Percentiles rank a stretch among this genome's conserved stretches.
phyloP scores from a whole-genome alignment of 2,329 filamentous ascomycete genomes.

The Alternaria hordeiaustralica region DNA sequence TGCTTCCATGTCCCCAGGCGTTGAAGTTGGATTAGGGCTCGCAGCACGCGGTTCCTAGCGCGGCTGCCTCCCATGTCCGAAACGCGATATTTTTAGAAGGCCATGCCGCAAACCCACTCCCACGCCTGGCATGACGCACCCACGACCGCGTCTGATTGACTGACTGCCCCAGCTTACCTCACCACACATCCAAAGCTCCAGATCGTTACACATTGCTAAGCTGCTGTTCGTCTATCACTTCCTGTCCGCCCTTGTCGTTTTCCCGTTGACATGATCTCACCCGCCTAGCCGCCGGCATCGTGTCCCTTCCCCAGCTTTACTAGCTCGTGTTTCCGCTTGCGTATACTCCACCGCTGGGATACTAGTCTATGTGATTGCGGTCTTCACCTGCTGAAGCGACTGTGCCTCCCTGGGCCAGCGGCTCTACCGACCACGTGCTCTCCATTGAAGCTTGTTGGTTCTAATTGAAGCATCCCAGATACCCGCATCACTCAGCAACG shows the following conservation, averaged over 20 bases:
- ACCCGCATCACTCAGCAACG: background rate
- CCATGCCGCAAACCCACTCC: conserved; percentile 12
- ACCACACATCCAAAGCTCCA: conserved; percentile 17
- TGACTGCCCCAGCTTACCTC: conserved; percentile 3
- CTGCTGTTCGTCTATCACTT: conserved; percentile 12
- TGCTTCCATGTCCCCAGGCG: conserved; percentile 4
- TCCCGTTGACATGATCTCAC: conserved; percentile 33
- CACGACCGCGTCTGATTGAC: conserved; percentile 17
- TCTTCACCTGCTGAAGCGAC: conserved; percentile 16
- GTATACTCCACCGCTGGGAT: conserved; percentile 13
- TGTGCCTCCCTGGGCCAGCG: conserved; percentile 9
- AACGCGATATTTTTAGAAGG: conserved; percentile 27
- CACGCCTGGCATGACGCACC: conserved; percentile 20
- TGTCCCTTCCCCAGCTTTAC: conserved; percentile 11
- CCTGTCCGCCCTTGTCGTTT: background rate
- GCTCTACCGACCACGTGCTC: background rate
- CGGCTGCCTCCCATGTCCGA: conserved; percentile 17
- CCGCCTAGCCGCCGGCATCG: conserved; percentile 38
- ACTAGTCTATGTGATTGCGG: conserved; percentile 8
- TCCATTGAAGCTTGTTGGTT: conserved; percentile 27
- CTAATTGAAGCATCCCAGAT: conserved; percentile 27
- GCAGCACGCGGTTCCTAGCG: conserved; percentile 19
- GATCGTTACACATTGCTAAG: conserved; percentile 23
- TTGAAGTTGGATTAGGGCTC: conserved; percentile 28
- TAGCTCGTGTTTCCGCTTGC: conserved; percentile 19